Evolutionary conservation across 2,329 filamentous ascomycete species (phyloP).

Genomic region (Aspergillus caelatus): DNA sequence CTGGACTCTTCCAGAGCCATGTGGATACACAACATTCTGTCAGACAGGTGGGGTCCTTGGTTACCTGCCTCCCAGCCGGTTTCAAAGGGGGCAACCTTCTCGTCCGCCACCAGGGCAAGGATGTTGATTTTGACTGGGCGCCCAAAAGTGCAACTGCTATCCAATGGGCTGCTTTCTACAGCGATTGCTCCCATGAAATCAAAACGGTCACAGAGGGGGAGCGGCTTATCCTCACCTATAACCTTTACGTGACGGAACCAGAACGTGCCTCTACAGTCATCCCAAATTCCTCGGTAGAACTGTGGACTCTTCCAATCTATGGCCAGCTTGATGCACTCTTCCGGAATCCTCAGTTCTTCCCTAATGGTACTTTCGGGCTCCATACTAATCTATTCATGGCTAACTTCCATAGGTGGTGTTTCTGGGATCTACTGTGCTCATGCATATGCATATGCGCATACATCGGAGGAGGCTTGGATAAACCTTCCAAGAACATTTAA

Average conservation of each 20-base stretch:
- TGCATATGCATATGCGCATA: slow-evolving; percentile 53
- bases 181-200: slow-evolving; percentile 42
- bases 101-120: slow-evolving; percentile 35
- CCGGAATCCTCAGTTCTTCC: slow-evolving; percentile 38
- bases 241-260: slow-evolving; percentile 51
- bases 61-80: slow-evolving; percentile 52
- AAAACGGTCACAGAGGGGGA: slow-evolving; percentile 54
- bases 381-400: neutral
- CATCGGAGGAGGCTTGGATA: slow-evolving; percentile 19
- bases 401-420: slow-evolving; percentile 39
- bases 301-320: slow-evolving; percentile 41
- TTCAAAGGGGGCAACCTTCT: slow-evolving; percentile 37
- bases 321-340: slow-evolving; percentile 35
- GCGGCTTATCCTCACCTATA: slow-evolving; percentile 63
- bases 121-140: slow-evolving; percentile 33
- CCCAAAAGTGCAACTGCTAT: slow-evolving; percentile 23
- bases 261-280: slow-evolving; percentile 26
- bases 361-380: slow-evolving; percentile 27
- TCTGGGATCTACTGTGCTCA: slow-evolving; percentile 53
- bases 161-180: slow-evolving; percentile 43
- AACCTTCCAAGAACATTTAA: slow-evolving; percentile 47
- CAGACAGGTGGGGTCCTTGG: slow-evolving; percentile 57
- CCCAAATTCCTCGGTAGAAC: slow-evolving; percentile 30
- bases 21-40: slow-evolving; percentile 57
- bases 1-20: slow-evolving; percentile 54